Base-by-base conservation (phyloP, 1,139 yeast species). In the Casaregolazyma lundiana region DNA sequence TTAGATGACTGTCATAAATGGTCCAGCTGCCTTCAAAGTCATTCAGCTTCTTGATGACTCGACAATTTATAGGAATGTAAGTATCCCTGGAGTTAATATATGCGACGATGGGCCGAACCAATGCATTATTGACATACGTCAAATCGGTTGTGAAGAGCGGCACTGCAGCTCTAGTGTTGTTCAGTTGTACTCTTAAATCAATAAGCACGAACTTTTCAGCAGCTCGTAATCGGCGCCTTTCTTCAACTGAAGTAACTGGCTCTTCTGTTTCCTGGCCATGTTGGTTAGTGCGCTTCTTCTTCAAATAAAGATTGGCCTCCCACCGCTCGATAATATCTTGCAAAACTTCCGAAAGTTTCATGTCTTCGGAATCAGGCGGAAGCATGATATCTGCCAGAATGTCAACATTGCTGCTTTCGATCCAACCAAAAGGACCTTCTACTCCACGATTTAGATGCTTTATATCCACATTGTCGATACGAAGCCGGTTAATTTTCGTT, bases 21-120 rank as follows among this genome's bases (percentile, higher is more conserved):
- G 98, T 92, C 98, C 98, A 92, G 4, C 96, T 80, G 0, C 98
- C 98, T 58, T 86, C 89, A 61, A 92, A 92, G 60, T 92, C 97
- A 32, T 72, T 71, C 22, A 88, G 68, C 44, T 79, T 76, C 62
- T 92, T 92, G 40, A 84, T 84, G n/a, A 92, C 80, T 4, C 90
- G 77, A 60, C 96, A 88, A 53, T 81, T 76, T 51, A 92, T 81
- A 43, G 96, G 97, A 53, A 92, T 90, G 57, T 84, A 85, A 0
- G 97, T 88, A 59, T 86, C 84, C 52, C 85, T 78, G 30, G 95
- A 84, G 64, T 92, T 92, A 62, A 92, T 90, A 65, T 90, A 92
- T 0, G 94, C 97, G 22, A 92, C 96, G 62, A 92, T 90, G 0
- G 98, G 98, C 53, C 96, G 72, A 46, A 92, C 84, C 46, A 92